phyloP scores from a whole-genome alignment of 2,329 filamentous ascomycete species.

The Phialophora macrospora region DNA sequence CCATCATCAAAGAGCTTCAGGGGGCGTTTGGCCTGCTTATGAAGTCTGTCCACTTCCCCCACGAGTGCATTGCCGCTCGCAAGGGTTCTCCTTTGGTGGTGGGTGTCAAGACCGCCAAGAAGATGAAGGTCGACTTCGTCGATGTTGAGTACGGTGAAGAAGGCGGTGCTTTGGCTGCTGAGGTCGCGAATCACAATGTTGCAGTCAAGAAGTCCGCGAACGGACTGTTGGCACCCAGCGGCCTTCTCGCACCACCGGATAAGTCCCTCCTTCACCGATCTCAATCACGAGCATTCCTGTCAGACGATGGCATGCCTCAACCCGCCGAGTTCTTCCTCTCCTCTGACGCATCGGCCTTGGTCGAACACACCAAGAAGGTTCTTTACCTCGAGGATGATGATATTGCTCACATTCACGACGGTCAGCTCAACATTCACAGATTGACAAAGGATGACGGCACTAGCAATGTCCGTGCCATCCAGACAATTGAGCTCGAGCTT shows the following conservation, averaged over 20 bases:
- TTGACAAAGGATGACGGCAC: slow-evolving; percentile 95
- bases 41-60: slow-evolving; percentile 98
- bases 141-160: slow-evolving; percentile 97
- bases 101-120: slow-evolving; percentile 93
- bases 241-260: slow-evolving; percentile 84
- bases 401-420: slow-evolving; percentile 99
- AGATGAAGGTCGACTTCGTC: slow-evolving; percentile 99
- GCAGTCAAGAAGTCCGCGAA: slow-evolving; percentile 87
- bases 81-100: slow-evolving; percentile 98
- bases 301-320: slow-evolving; percentile 96
- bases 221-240: slow-evolving; percentile 66
- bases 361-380: slow-evolving; percentile 99
- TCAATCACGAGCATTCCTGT: slow-evolving; percentile 98
- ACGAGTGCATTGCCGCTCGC: slow-evolving; percentile 95
- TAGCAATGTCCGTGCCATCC: slow-evolving; percentile 96
- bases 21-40: slow-evolving; percentile 96
- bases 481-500: slow-evolving; percentile 97
- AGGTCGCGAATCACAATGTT: slow-evolving; percentile 93
- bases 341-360: slow-evolving; percentile 95
- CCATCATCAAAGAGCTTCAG: slow-evolving; percentile 97
- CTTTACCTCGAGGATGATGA: slow-evolving; percentile 99
- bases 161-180: slow-evolving; percentile 79
- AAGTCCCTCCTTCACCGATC: slow-evolving; percentile 98
- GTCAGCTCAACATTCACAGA: slow-evolving; percentile 97
- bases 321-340: slow-evolving; percentile 99